Conservation (phyloP, 106 monocot species). For the Allium sativum region DNA sequence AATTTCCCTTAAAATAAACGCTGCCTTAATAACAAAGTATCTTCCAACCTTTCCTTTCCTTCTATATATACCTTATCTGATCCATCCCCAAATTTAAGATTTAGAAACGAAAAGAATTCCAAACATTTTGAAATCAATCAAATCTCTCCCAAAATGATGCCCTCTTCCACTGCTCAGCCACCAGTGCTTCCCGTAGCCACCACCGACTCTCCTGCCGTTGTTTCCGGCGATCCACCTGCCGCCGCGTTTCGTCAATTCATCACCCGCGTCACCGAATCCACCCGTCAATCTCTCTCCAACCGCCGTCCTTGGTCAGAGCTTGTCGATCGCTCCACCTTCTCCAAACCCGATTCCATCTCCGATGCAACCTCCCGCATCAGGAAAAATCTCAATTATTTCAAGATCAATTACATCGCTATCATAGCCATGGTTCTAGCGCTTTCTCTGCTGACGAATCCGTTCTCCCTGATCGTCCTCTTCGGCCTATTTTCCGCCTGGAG, state of each 20-base stretch:
- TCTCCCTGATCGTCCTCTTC: constrained; percentile 54
- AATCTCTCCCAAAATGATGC: constrained; percentile 2
- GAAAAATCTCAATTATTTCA: constrained; percentile 43
- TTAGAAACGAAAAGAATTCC: neutral
- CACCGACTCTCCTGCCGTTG: constrained; percentile 21
- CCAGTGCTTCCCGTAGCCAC: constrained; percentile 1
- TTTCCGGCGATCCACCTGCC: constrained; percentile 12
- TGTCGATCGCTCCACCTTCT: constrained; percentile 42
- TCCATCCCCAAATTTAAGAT: neutral
- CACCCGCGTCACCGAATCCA: constrained; percentile 30
- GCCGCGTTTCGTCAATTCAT: constrained; percentile 34
- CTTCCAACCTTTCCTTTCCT: neutral
- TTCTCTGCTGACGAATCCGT: constrained; percentile 35
- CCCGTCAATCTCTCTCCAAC: constrained; percentile 31
- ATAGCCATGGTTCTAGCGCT: constrained; percentile 30
- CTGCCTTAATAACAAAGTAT: constrained; percentile 1
- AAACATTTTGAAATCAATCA: neutral
- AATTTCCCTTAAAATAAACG: neutral
- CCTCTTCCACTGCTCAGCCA: constrained; percentile 6
- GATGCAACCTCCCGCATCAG: constrained; percentile 37
- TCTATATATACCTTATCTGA: neutral
- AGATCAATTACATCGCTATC: constrained; percentile 36
- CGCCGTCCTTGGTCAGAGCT: constrained; percentile 50
- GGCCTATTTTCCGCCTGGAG: constrained; percentile 61
- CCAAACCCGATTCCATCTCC: constrained; percentile 44